Conservation (phyloP, 1,284 basidiomycete genomes). For the Phylloporus sp. region DNA sequence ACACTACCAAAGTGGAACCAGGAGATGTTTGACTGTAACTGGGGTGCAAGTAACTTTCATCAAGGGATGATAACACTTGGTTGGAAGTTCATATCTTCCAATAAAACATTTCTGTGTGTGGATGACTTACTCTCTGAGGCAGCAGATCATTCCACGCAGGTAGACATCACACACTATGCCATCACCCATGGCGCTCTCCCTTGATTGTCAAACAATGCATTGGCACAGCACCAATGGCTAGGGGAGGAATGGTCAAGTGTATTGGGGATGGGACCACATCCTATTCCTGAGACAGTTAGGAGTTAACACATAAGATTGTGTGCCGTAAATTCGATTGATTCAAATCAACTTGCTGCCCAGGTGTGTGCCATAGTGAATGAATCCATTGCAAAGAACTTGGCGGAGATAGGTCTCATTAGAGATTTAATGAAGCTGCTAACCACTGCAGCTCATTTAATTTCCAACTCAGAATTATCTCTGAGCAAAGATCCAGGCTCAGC, state of each 20-base stretch:
- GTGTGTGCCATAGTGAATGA: no score
- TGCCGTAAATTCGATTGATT: no score
- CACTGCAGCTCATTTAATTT: no score
- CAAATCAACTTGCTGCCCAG: no score
- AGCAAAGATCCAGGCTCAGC: no score
- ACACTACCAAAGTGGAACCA: neutral
- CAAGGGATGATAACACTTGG: slow-evolving; percentile 14
- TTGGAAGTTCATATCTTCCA: neutral
- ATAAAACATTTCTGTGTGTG: slow-evolving; percentile 2
- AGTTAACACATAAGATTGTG: no score
- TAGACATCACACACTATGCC: slow-evolving; percentile 2
- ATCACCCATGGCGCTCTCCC: slow-evolving; percentile 3
- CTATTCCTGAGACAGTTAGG: neutral
- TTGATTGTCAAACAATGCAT: neutral
- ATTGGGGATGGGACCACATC: neutral
- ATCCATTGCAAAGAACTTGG: no score
- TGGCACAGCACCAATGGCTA: slow-evolving; percentile 10
- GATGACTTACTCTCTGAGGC: slow-evolving; percentile 15
- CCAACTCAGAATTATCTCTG: no score
- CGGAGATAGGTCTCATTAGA: no score
- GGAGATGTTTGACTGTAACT: slow-evolving; percentile 7
- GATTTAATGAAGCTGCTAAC: no score
- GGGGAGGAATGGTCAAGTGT: slow-evolving; percentile 12
- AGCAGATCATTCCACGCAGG: slow-evolving; percentile 11
- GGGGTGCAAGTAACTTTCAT: slow-evolving; percentile 3